phyloP scores from a whole-genome alignment of 2,329 filamentous ascomycete genomes.

The Aspergillus sp. region DNA sequence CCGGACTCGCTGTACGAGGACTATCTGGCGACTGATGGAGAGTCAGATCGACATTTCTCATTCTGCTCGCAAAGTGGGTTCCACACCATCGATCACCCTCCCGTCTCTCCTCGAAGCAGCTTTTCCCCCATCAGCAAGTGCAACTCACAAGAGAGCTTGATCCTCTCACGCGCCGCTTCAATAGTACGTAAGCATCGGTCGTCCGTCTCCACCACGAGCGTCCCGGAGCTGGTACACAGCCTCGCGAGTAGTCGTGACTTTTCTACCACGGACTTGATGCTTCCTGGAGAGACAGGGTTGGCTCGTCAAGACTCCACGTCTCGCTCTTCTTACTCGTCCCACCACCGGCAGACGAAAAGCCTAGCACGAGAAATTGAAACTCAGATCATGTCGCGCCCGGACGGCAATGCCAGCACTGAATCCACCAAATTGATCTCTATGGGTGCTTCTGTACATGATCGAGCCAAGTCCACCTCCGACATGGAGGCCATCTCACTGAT shows the following conservation, averaged over 20 bases:
- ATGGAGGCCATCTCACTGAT: slow-evolving; percentile 30
- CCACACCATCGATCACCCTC: slow-evolving; percentile 42
- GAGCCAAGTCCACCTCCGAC: slow-evolving; percentile 43
- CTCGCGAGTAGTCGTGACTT: slow-evolving; percentile 47
- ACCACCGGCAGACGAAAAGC: slow-evolving; percentile 44
- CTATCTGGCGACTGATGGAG: slow-evolving; percentile 50
- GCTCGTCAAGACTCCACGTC: slow-evolving; percentile 27
- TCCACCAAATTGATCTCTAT: slow-evolving; percentile 31
- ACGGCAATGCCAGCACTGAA: slow-evolving; percentile 33
- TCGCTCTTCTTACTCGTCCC: slow-evolving; percentile 20
- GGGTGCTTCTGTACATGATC: slow-evolving; percentile 36
- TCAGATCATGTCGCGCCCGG: slow-evolving; percentile 34
- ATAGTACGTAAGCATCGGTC: slow-evolving; percentile 53
- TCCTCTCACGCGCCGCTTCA: slow-evolving; percentile 55
- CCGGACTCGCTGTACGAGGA: slow-evolving; percentile 45
- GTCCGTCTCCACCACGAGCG: slow-evolving; percentile 50
- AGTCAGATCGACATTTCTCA: slow-evolving; percentile 53
- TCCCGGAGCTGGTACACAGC: slow-evolving; percentile 51
- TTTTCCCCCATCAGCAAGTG: slow-evolving; percentile 59
- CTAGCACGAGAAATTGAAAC: slow-evolving; percentile 39
- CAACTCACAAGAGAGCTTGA: slow-evolving; percentile 61
- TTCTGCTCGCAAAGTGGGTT: slow-evolving; percentile 48
- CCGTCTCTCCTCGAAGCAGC: slow-evolving; percentile 52
- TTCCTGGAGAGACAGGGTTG: slow-evolving; percentile 24
- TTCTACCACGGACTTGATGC: slow-evolving; percentile 31